Conservation (phyloP, 805 yeast genomes). For the Metschnikowia continentalis region DNA sequence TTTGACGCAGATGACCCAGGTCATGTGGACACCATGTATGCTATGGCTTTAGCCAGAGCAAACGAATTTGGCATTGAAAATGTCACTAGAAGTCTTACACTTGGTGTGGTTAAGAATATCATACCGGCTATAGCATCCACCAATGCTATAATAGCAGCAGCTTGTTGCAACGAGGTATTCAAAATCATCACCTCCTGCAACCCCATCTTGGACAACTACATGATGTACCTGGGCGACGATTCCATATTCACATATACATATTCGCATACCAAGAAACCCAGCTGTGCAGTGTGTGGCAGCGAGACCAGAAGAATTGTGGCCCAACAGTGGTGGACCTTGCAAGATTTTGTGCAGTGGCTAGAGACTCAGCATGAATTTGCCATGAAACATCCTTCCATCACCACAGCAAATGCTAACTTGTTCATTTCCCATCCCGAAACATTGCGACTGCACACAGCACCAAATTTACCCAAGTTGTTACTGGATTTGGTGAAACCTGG, state of each 20-base stretch:
- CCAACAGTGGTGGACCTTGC: constrained; percentile 25
- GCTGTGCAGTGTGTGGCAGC: constrained; percentile 77
- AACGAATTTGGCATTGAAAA: constrained; percentile 63
- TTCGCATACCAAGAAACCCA: constrained; percentile 51
- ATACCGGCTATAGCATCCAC: constrained; percentile 95
- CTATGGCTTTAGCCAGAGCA: constrained; percentile 57
- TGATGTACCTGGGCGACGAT: constrained; percentile 83
- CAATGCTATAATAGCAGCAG: constrained; percentile 86
- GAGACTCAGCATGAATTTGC: constrained; percentile 26
- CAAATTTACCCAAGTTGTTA: constrained; percentile 37
- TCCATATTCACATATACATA: constrained; percentile 75
- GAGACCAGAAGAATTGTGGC: constrained; percentile 23
- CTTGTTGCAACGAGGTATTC: constrained; percentile 82
- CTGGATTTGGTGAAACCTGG: constrained; percentile 34
- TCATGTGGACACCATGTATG: constrained; percentile 61
- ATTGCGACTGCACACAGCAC: constrained; percentile 43
- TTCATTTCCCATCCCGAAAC: constrained; percentile 47
- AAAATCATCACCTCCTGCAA: constrained; percentile 69
- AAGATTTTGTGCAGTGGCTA: constrained; percentile 39
- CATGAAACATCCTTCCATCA: constrained; percentile 43
- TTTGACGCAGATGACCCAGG: constrained; percentile 68
- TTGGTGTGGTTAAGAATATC: constrained; percentile 87
- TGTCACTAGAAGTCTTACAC: constrained; percentile 64
- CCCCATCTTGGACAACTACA: constrained; percentile 67
- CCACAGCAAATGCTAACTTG: constrained; percentile 36